A percentile compares a stretch with the other conserved stretches of the same genome.
phyloP scores from a whole-genome alignment of 495 filamentous ascomycete genomes.

The Trichoderma asperelloides region DNA sequence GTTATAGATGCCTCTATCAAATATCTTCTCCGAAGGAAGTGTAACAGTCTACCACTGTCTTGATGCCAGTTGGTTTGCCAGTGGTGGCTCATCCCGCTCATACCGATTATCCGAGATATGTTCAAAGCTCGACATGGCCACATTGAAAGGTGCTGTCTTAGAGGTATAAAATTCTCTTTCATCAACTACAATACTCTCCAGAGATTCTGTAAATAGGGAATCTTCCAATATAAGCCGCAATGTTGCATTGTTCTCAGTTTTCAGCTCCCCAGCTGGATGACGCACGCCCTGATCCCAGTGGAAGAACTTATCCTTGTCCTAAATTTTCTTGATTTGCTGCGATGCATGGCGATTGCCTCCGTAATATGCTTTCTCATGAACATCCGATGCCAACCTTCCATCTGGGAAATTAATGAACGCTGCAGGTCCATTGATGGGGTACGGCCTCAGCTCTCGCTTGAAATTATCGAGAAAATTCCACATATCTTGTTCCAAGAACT shows the following conservation, averaged over 20 bases:
- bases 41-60: background rate
- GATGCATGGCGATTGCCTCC: background rate
- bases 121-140: background rate
- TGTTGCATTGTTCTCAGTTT: too few species aligned
- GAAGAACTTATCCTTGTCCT: background rate
- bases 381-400: background rate
- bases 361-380: background rate
- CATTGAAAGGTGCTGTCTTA: background rate
- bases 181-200: too few species aligned
- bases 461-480: conserved; percentile 14
- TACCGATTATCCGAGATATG: background rate
- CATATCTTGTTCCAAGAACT: conserved; percentile 22
- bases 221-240: too few species aligned
- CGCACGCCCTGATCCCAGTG: background rate
- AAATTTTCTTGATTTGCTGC: background rate
- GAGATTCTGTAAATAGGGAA: too few species aligned
- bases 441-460: conserved; percentile 15
- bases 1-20: background rate
- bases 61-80: background rate
- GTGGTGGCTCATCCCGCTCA: background rate
- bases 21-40: background rate
- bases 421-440: background rate
- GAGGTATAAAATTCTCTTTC: background rate
- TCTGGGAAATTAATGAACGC: background rate
- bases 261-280: too few species aligned